Evolutionary conservation across 2,329 filamentous ascomycete genomes (phyloP).

Genomic region (Alternaria metachromatica): DNA sequence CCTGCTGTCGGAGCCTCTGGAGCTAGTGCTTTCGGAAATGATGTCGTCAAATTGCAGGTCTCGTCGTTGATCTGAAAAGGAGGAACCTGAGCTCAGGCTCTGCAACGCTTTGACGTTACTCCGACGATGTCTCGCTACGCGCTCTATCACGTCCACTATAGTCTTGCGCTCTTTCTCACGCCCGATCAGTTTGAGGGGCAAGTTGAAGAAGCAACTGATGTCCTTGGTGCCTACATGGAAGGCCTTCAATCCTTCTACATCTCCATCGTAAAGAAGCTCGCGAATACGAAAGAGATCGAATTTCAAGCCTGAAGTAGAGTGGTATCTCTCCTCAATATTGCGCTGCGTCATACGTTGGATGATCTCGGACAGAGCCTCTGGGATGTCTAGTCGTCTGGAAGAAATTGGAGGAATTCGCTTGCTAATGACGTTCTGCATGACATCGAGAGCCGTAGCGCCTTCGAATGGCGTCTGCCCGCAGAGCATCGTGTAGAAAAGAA

Average conservation of each 20-base stretch:
- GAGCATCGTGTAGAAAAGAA: conserved; percentile 78
- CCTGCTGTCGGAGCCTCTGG: conserved; percentile 59
- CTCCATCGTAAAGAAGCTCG: conserved; percentile 75
- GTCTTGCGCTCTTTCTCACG: conserved; percentile 73
- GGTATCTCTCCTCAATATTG: conserved; percentile 84
- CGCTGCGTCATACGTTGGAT: conserved; percentile 94
- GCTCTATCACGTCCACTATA: conserved; percentile 74
- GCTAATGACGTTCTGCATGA: conserved; percentile 87
- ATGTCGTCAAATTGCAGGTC: conserved; percentile 60
- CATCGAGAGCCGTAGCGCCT: conserved; percentile 81
- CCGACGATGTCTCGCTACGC: conserved; percentile 71
- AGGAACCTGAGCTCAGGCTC: conserved; percentile 61
- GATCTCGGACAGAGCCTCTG: conserved; percentile 79
- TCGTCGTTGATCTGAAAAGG: conserved; percentile 58
- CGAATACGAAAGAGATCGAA: conserved; percentile 79
- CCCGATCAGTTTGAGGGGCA: conserved; percentile 83
- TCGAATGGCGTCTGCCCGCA: conserved; percentile 82
- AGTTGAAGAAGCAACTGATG: conserved; percentile 88
- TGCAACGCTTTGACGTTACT: conserved; percentile 51
- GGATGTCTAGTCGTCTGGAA: conserved; percentile 79
- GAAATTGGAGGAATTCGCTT: conserved; percentile 80
- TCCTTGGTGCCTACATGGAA: conserved; percentile 84
- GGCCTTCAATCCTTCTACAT: conserved; percentile 71
- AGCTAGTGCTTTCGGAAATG: conserved; percentile 58
- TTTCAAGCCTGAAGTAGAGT: conserved; percentile 85